These are phyloP conservation scores for Tolypocladium paradoxum DNA, from an alignment of 2,329 filamentous ascomycete species.

Conservation along the genomic window DNA sequence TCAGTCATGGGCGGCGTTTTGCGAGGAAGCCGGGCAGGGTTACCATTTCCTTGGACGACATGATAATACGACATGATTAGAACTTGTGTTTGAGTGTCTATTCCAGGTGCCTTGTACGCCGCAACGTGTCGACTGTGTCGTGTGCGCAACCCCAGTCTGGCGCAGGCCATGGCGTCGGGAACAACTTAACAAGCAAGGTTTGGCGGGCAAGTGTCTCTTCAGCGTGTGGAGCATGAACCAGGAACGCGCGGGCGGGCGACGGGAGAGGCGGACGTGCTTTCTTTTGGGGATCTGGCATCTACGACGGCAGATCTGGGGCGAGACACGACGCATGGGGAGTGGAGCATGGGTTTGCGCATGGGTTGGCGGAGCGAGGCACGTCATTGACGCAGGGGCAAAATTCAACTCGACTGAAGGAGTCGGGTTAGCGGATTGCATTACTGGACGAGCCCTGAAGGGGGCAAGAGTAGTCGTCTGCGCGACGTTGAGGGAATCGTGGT, in stretches of 20 bases:
- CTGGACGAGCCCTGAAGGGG: neutral
- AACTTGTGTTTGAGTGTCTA: neutral
- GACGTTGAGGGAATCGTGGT: neutral
- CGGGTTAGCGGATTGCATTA: neutral
- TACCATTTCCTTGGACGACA: neutral
- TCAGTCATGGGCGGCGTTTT: neutral
- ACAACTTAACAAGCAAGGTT: neutral
- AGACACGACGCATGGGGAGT: no score
- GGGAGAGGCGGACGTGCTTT: neutral
- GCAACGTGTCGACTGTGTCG: neutral
- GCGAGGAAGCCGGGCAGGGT: neutral
- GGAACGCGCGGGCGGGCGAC: neutral
- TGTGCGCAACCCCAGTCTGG: no score
- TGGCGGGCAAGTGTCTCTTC: no score
- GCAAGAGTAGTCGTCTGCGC: neutral
- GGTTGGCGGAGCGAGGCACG: no score
- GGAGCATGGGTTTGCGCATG: no score
- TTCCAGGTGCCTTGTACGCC: neutral
- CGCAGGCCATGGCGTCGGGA: neutral
- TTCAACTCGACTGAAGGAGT: neutral
- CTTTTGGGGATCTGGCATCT: neutral
- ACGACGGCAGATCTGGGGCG: neutral
- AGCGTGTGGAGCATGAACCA: neutral
- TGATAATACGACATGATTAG: slow-evolving; percentile 8
- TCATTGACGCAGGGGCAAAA: no score